Evolutionary conservation across 1,284 basidiomycete genomes (phyloP).

Genomic region (Chondrostereum purpureum): DNA sequence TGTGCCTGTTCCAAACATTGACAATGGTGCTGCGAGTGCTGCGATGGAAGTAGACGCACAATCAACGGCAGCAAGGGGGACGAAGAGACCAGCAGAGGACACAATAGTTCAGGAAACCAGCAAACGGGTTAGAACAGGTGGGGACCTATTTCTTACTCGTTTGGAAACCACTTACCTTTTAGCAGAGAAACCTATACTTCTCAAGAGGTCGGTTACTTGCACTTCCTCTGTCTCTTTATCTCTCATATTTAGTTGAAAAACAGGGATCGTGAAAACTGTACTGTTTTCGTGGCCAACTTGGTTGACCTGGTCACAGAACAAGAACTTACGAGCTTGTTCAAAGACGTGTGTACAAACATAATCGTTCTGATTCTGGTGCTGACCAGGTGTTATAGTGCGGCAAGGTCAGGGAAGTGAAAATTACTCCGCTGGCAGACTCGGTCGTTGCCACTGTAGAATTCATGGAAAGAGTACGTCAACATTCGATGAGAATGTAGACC

Average conservation of each 20-base stretch:
- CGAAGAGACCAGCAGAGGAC: slow-evolving; percentile 63
- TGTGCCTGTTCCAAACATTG: slow-evolving; percentile 23
- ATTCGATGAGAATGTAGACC: neutral
- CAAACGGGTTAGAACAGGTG: slow-evolving; percentile 61
- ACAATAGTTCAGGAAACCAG: slow-evolving; percentile 29
- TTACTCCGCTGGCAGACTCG: slow-evolving; percentile 49
- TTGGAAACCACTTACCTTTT: slow-evolving; percentile 9
- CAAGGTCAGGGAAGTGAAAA: slow-evolving; percentile 70
- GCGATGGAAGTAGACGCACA: slow-evolving; percentile 50
- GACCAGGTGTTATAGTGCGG: slow-evolving; percentile 61
- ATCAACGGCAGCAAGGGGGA: slow-evolving; percentile 27
- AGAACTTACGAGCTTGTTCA: slow-evolving; percentile 73
- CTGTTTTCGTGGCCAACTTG: slow-evolving; percentile 81
- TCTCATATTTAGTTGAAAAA: neutral
- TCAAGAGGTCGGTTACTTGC: slow-evolving; percentile 58
- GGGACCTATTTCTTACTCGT: slow-evolving; percentile 16
- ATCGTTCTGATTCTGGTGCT: slow-evolving; percentile 5
- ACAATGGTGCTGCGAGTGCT: slow-evolving; percentile 16
- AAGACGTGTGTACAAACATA: slow-evolving; percentile 57
- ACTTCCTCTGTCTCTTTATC: no score
- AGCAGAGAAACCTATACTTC: slow-evolving; percentile 38
- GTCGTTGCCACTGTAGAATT: slow-evolving; percentile 81
- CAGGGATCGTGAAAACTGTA: slow-evolving; percentile 94
- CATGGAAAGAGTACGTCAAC: slow-evolving; percentile 51
- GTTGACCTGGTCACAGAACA: slow-evolving; percentile 51